phyloP scores from a whole-genome alignment of 805 yeast species.

The Candida maesae region DNA sequence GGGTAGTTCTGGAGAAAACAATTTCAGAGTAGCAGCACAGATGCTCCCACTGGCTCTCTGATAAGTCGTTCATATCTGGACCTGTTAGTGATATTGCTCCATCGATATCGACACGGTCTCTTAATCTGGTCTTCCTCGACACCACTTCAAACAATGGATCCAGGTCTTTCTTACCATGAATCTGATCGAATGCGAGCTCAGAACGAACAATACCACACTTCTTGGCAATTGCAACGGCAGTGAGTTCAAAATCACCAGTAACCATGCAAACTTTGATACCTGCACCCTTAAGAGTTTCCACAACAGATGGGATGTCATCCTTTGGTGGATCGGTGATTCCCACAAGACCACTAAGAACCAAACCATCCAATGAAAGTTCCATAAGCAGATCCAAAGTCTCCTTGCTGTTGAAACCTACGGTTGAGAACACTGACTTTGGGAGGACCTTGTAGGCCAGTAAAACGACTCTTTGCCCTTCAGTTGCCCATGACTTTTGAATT shows the following conservation, averaged over 20 bases:
- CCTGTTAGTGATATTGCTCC: slow-evolving; percentile 34
- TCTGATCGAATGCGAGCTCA: slow-evolving; percentile 11
- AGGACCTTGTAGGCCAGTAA: slow-evolving; percentile 33
- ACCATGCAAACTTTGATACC: slow-evolving; percentile 42
- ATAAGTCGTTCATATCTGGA: slow-evolving; percentile 28
- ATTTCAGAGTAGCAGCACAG: slow-evolving; percentile 36
- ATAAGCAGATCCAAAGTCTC: slow-evolving; percentile 14
- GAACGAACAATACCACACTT: slow-evolving; percentile 35
- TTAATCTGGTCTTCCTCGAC: slow-evolving; percentile 8
- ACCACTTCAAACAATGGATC: slow-evolving; percentile 11
- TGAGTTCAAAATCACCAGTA: slow-evolving; percentile 52
- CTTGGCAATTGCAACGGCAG: slow-evolving; percentile 48
- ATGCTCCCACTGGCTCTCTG: slow-evolving; percentile 41
- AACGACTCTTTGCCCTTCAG: slow-evolving; percentile 38
- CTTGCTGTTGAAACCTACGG: slow-evolving; percentile 10
- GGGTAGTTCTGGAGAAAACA: slow-evolving; percentile 34
- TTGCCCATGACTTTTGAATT: slow-evolving; percentile 35
- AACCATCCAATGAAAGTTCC: slow-evolving; percentile 12
- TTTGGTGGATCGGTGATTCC: slow-evolving; percentile 45
- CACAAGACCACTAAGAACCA: slow-evolving; percentile 35
- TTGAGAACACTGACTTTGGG: slow-evolving; percentile 7
- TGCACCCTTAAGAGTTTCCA: slow-evolving; percentile 33
- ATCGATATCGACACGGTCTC: slow-evolving; percentile 18
- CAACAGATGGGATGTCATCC: slow-evolving; percentile 32
- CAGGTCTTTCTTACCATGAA: slow-evolving; percentile 22